Percentiles rank a stretch among this genome's conserved stretches.
Conservation (phyloP, 164 flowering plant genomes). For the Warburgia ugandensis region DNA sequence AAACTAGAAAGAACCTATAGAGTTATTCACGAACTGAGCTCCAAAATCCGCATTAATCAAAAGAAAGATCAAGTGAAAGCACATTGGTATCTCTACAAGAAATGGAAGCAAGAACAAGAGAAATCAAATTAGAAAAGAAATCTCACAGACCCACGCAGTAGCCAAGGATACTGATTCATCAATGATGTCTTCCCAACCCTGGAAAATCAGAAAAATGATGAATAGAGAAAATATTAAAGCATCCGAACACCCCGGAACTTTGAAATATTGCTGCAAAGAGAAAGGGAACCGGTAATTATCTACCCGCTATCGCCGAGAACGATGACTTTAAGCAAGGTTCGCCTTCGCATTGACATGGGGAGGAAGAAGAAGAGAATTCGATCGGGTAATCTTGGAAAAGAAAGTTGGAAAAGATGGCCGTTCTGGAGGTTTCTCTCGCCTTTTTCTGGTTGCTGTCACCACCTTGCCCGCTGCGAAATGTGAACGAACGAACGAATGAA, state of each 20-base stretch:
- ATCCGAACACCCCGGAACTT: not conserved
- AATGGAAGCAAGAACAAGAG: too few relatives aligned
- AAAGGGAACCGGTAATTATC: slow-evolving; percentile 1
- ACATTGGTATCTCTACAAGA: too few relatives aligned
- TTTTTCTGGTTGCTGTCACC: too few relatives aligned
- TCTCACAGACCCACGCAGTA: too few relatives aligned
- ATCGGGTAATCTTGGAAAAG: too few relatives aligned
- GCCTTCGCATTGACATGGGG: slow-evolving; percentile 63
- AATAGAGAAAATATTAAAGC: slow-evolving; percentile 1
- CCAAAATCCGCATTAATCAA: slow-evolving; percentile 12
- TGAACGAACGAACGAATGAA: too few relatives aligned
- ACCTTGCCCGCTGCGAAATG: too few relatives aligned
- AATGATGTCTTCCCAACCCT: slow-evolving; percentile 93
- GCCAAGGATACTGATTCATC: slow-evolving; percentile 99
- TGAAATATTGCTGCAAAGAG: not conserved
- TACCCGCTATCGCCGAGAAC: slow-evolving; percentile 98
- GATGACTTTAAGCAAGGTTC: slow-evolving; percentile 87
- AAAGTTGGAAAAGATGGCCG: too few relatives aligned
- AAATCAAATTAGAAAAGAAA: too few relatives aligned
- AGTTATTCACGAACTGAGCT: not conserved
- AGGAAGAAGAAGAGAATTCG: too few relatives aligned
- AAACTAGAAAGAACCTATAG: not conserved
- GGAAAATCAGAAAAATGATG: slow-evolving; percentile 21
- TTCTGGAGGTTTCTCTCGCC: too few relatives aligned
- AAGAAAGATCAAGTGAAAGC: too few relatives aligned